phyloP scores from a whole-genome alignment of 495 filamentous ascomycete genomes.

The Penicillium salamii region DNA sequence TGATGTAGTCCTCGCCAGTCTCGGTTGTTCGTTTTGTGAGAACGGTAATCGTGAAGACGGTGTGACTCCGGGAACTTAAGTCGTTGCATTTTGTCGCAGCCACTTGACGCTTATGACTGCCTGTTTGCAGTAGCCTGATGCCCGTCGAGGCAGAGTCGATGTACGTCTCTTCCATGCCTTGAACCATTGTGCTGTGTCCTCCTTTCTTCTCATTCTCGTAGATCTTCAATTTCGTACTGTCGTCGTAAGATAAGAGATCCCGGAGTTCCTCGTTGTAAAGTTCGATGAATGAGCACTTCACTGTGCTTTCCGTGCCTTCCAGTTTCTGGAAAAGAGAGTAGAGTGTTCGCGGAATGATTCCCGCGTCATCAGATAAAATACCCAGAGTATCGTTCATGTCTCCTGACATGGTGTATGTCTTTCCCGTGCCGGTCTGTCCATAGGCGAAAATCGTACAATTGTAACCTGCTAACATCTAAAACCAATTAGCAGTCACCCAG shows the following conservation, averaged over 20 bases:
- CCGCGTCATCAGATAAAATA: conserved; percentile 83
- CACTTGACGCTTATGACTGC: conserved; percentile 90
- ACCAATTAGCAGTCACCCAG: conserved; percentile 8
- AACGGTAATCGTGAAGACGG: conserved; percentile 91
- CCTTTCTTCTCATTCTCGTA: conserved; percentile 89
- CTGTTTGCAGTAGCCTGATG: conserved; percentile 82
- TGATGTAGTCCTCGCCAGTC: conserved; percentile 86
- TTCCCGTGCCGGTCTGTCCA: conserved; percentile 95
- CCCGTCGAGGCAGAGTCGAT: conserved; percentile 82
- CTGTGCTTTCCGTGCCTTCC: conserved; percentile 79
- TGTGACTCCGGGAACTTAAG: conserved; percentile 91
- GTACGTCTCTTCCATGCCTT: conserved; percentile 95
- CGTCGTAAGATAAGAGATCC: conserved; percentile 79
- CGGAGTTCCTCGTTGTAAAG: conserved; percentile 96
- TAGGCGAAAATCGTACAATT: conserved; percentile 99
- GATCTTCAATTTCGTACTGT: conserved; percentile 85
- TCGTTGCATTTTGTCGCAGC: conserved; percentile 99
- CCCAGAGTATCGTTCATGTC: conserved; percentile 88
- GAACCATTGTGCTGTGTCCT: conserved; percentile 75
- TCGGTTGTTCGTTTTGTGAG: conserved; percentile 78
- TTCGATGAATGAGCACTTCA: conserved; percentile 98
- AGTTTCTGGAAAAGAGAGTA: conserved; percentile 84
- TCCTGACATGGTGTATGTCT: conserved; percentile 99
- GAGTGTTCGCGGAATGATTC: conserved; percentile 88
- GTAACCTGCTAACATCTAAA: conserved; percentile 88